phyloP scores from a whole-genome alignment of 73 alveolate genomes.

The Paramecium biaurelia region DNA sequence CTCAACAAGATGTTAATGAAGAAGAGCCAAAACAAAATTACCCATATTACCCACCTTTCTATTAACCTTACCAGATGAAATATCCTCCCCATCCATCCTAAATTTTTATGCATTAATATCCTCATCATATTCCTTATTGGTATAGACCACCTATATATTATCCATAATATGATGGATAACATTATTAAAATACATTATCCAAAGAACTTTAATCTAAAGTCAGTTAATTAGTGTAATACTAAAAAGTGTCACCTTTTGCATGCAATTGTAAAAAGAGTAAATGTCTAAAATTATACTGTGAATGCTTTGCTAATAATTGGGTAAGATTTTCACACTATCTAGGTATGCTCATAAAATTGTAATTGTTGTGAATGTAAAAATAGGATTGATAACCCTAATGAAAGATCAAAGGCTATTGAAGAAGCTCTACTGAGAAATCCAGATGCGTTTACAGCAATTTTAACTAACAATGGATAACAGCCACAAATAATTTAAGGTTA shows the following conservation, averaged over 20 bases:
- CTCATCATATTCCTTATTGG: neutral
- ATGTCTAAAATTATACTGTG: slow-evolving; percentile 61
- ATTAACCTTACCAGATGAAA: neutral
- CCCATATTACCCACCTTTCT: neutral
- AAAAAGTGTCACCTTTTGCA: neutral
- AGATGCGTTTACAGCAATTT: slow-evolving; percentile 44
- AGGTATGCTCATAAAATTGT: slow-evolving; percentile 14
- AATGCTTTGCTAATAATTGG: slow-evolving; percentile 60
- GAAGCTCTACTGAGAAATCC: slow-evolving; percentile 58
- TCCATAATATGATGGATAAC: neutral
- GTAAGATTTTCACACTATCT: neutral
- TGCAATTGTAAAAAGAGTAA: slow-evolving; percentile 55
- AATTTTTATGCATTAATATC: neutral
- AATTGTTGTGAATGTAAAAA: slow-evolving; percentile 31
- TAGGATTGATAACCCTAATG: slow-evolving; percentile 53
- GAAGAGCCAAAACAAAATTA: neutral
- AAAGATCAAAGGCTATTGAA: slow-evolving; percentile 54
- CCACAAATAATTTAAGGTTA: slow-evolving; percentile 32
- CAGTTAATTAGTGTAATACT: neutral
- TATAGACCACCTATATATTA: neutral
- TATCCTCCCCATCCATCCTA: slow-evolving; percentile 1
- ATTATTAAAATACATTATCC: slow-evolving; percentile 1
- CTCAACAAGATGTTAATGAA: neutral
- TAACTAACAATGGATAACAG: neutral
- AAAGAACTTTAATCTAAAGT: slow-evolving; percentile 22